Conservation (phyloP, 2,329 filamentous ascomycete genomes). For the Ascomycota sp. region DNA sequence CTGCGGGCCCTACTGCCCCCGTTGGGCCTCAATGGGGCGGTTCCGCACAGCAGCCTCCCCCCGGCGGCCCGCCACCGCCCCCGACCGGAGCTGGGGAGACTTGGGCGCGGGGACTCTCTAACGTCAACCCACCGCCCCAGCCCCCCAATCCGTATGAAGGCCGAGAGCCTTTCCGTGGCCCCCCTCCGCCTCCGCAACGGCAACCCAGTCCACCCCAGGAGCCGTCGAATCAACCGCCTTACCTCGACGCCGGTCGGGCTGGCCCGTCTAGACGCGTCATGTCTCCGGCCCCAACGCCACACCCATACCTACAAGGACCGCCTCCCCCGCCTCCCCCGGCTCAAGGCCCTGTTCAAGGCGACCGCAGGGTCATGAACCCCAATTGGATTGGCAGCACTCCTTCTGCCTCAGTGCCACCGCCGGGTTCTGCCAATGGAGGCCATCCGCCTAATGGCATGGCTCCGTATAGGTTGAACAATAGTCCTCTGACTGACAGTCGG, state of each 20-base stretch:
- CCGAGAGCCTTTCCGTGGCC: slow-evolving; percentile 46
- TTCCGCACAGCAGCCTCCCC: slow-evolving; percentile 36
- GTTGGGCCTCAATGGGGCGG: slow-evolving; percentile 81
- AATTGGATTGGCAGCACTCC: slow-evolving; percentile 36
- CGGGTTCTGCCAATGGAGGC: slow-evolving; percentile 15
- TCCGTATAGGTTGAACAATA: slow-evolving; percentile 51
- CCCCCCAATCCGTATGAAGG: slow-evolving; percentile 68
- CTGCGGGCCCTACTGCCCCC: slow-evolving; percentile 58
- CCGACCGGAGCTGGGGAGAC: slow-evolving; percentile 34
- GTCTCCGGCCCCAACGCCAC: slow-evolving; percentile 17
- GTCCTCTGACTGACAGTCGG: slow-evolving; percentile 66
- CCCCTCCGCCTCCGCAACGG: slow-evolving; percentile 44
- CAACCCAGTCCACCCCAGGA: slow-evolving; percentile 63
- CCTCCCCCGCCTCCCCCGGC: slow-evolving; percentile 26
- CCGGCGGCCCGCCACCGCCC: slow-evolving; percentile 39
- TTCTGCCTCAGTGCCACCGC: slow-evolving; percentile 16
- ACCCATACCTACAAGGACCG: slow-evolving; percentile 28
- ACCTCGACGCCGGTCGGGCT: slow-evolving; percentile 23
- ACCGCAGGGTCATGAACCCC: slow-evolving; percentile 38
- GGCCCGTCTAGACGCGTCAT: slow-evolving; percentile 25
- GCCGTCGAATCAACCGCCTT: slow-evolving; percentile 30
- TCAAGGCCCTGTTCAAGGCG: slow-evolving; percentile 28
- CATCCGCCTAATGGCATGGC: slow-evolving; percentile 35
- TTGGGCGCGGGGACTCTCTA: slow-evolving; percentile 48
- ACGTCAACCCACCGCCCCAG: slow-evolving; percentile 57